Conservation (phyloP, 2,329 filamentous ascomycete genomes). For the Calonectria hawksworthii region DNA sequence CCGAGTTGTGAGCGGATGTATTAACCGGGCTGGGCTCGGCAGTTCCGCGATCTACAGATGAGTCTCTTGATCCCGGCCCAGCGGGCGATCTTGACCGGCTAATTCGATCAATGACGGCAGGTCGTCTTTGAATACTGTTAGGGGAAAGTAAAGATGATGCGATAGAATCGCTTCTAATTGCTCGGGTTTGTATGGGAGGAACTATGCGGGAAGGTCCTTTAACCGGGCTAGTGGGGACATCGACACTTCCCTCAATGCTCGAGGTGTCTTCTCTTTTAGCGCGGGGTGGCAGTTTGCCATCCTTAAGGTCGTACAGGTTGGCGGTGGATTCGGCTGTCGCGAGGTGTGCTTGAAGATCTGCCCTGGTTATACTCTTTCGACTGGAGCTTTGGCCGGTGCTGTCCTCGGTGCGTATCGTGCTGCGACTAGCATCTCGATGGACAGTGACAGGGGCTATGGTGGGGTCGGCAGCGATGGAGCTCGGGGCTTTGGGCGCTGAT, state of each 20-base stretch:
- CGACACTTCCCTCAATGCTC: constrained; percentile 62
- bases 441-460: constrained; percentile 66
- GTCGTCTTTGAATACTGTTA: constrained; percentile 57
- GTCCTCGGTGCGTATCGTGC: constrained; percentile 59
- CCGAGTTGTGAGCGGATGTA: constrained; percentile 70
- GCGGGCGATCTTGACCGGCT: constrained; percentile 60
- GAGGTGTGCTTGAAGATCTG: constrained; percentile 56
- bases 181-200: constrained; percentile 53
- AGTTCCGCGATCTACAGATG: constrained; percentile 70
- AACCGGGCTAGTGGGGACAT: constrained; percentile 61
- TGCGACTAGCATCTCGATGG: constrained; percentile 62
- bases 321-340: constrained; percentile 52
- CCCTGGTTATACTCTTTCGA: constrained; percentile 60
- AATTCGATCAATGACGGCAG: constrained; percentile 70
- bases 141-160: constrained; percentile 54
- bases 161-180: constrained; percentile 51
- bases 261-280: constrained; percentile 59
- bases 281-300: constrained; percentile 51
- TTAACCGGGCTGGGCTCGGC: constrained; percentile 70
- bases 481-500: constrained; percentile 59
- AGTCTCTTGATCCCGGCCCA: constrained; percentile 66
- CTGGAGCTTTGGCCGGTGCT: constrained; percentile 52
- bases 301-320: constrained; percentile 55
- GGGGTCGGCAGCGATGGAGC: constrained; percentile 56
- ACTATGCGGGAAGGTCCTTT: constrained; percentile 51